Evolutionary conservation across 768 basidiomycete genomes (phyloP).

Genomic region (Tubosaeta sp.): DNA sequence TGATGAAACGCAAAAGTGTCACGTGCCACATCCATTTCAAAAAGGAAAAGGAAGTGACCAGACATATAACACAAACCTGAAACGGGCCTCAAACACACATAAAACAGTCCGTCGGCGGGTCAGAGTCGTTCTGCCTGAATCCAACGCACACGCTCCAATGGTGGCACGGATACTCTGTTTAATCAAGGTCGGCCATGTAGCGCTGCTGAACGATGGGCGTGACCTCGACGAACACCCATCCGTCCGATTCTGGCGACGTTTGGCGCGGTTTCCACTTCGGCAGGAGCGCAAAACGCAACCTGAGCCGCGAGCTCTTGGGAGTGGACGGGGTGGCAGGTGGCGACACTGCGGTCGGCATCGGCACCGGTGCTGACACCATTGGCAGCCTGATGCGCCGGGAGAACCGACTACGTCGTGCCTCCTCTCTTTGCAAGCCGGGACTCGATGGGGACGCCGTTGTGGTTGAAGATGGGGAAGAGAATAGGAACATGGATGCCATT

Average conservation of each 20-base stretch:
- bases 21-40: constrained; percentile 5
- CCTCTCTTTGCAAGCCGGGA: neutral
- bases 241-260: constrained; percentile 16
- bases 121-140: neutral
- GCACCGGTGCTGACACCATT: neutral
- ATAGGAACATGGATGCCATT: neutral
- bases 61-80: neutral
- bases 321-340: constrained; percentile 13
- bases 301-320: constrained; percentile 16
- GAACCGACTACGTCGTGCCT: constrained; percentile 6
- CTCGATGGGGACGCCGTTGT: neutral
- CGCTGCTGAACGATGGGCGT: constrained; percentile 22
- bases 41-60: neutral
- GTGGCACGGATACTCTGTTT: neutral
- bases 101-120: neutral
- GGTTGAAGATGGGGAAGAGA: constrained; percentile 2
- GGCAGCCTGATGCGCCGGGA: neutral
- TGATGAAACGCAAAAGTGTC: neutral
- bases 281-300: constrained; percentile 12
- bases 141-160: neutral
- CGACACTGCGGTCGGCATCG: neutral
- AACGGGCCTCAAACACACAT: neutral
- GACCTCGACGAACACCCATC: constrained; percentile 31
- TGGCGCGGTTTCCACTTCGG: constrained; percentile 15
- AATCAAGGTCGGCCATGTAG: constrained; percentile 14